phyloP scores from a whole-genome alignment of 306 rosid genomes.

The Mucuna pruriens region DNA sequence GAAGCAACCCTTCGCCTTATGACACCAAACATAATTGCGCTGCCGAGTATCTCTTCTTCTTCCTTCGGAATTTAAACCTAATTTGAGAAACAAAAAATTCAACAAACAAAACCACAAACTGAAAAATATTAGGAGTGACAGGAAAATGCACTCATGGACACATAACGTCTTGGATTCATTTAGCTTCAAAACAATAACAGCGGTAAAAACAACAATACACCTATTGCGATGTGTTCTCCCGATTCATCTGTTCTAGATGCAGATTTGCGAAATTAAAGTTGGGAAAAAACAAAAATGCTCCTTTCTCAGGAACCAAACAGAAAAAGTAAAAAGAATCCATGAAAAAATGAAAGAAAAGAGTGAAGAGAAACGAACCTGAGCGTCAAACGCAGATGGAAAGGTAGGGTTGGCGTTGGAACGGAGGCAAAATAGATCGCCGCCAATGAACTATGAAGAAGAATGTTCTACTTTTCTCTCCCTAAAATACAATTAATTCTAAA shows the following conservation, averaged over 20 bases:
- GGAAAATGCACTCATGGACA: neutral
- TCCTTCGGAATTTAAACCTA: slow-evolving; percentile 37
- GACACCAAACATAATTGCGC: slow-evolving; percentile 58
- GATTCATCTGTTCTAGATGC: slow-evolving; percentile 6
- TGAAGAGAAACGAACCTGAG: neutral
- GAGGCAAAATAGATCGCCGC: slow-evolving; percentile 30
- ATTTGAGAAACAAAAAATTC: slow-evolving; percentile 13
- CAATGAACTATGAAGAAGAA: neutral
- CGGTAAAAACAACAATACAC: neutral
- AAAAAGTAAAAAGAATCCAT: neutral
- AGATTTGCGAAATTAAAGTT: neutral
- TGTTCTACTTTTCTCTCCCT: neutral
- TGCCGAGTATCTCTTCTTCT: neutral
- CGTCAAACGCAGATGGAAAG: neutral
- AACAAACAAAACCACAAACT: slow-evolving; percentile 14
- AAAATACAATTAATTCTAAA: neutral
- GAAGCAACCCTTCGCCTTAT: slow-evolving; percentile 76
- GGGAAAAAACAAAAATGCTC: neutral
- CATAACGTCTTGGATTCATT: neutral
- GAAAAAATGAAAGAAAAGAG: neutral
- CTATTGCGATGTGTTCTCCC: neutral
- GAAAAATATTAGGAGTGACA: neutral
- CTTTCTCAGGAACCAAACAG: neutral
- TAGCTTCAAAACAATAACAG: neutral
- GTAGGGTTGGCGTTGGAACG: neutral